Percentiles rank a stretch among this genome's conserved stretches.
Conservation (phyloP, 1,284 basidiomycete genomes). For the Ganoderma multipileum region DNA sequence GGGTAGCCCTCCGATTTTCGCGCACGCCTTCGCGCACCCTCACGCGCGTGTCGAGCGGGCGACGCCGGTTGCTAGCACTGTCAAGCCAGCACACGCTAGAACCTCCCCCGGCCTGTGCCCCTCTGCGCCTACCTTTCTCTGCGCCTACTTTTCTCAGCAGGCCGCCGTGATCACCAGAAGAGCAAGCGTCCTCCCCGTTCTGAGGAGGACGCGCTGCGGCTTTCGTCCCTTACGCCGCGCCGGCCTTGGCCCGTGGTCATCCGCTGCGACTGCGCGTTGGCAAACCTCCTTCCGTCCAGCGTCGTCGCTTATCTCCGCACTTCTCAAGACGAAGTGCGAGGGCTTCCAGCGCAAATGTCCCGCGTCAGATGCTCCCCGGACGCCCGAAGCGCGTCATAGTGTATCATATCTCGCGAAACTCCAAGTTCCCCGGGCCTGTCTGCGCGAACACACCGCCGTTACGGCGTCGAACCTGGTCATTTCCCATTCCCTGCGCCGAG, state of each 20-base stretch:
- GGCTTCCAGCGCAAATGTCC: neutral
- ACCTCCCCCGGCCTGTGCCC: neutral
- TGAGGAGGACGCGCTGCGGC: neutral
- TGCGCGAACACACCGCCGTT: neutral
- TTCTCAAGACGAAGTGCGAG: neutral
- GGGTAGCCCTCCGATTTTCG: neutral
- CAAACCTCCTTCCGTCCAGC: neutral
- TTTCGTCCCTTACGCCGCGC: neutral
- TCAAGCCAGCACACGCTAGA: neutral
- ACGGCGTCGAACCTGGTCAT: slow-evolving; percentile 1
- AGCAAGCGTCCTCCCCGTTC: neutral
- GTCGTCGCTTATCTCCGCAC: neutral
- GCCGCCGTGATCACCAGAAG: neutral
- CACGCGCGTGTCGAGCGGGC: neutral
- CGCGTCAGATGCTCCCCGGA: neutral
- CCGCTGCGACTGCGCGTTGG: neutral
- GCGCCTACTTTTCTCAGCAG: neutral
- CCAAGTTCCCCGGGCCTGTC: neutral
- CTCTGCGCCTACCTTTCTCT: neutral
- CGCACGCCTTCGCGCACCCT: neutral
- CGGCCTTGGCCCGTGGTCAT: neutral
- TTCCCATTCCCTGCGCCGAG: neutral
- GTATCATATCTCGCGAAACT: neutral
- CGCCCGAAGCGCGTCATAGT: neutral
- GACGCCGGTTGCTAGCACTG: neutral